phyloP scores from a whole-genome alignment of 805 yeast genomes.

The Yarrowia sp. region DNA sequence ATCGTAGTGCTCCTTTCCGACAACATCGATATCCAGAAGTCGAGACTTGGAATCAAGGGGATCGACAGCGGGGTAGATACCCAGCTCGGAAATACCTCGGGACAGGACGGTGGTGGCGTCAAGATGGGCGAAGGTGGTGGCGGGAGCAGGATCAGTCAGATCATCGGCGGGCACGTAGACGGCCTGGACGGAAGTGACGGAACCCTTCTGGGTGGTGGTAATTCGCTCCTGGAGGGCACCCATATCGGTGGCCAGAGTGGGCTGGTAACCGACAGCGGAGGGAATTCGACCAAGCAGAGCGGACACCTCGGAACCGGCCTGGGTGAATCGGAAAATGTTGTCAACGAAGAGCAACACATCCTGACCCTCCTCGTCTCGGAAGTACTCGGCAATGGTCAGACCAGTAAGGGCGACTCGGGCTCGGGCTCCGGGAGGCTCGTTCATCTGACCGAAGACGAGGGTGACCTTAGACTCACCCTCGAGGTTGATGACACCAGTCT shows the following conservation, averaged over 20 bases:
- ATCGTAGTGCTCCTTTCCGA: slow-evolving; percentile 98
- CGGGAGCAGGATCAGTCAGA: slow-evolving; percentile 99
- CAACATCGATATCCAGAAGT: slow-evolving; percentile 94
- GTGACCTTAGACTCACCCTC: slow-evolving; percentile 99
- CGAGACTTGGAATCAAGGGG: slow-evolving; percentile 99
- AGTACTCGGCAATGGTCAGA: slow-evolving; percentile 99
- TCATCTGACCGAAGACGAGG: slow-evolving; percentile 99
- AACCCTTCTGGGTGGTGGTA: slow-evolving; percentile 99
- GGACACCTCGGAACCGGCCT: slow-evolving; percentile 99
- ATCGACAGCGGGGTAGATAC: slow-evolving; percentile 99
- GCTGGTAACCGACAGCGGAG: slow-evolving; percentile 99
- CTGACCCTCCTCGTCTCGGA: slow-evolving; percentile 99
- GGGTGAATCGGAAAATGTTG: slow-evolving; percentile 99
- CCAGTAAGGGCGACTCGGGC: slow-evolving; percentile 99
- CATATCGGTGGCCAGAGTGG: slow-evolving; percentile 99
- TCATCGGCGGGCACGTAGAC: slow-evolving; percentile 99
- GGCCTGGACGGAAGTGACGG: slow-evolving; percentile 99
- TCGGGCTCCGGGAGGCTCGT: slow-evolving; percentile 99
- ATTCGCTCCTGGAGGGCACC: slow-evolving; percentile 99
- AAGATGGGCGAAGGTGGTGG: slow-evolving; percentile 99
- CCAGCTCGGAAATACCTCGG: slow-evolving; percentile 98
- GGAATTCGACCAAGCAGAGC: slow-evolving; percentile 99
- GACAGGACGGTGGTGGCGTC: slow-evolving; percentile 99
- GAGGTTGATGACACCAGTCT: slow-evolving; percentile 99
- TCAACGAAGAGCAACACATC: slow-evolving; percentile 99